Base-by-base conservation (phyloP, 441 rosid species). In the Jatropha podagrica region DNA sequence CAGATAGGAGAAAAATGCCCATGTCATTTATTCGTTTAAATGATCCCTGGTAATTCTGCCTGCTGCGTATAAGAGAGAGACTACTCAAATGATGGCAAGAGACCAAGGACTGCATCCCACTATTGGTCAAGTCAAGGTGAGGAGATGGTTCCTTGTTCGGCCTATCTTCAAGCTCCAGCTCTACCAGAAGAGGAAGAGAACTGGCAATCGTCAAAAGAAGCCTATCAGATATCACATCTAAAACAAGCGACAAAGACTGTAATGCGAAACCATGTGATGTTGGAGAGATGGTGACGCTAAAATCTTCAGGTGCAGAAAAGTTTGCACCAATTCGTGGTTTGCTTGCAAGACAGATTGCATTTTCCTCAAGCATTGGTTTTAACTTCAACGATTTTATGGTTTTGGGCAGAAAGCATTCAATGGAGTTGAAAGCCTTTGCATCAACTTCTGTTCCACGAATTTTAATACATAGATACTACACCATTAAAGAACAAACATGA, bases 21-120 rank as follows among this genome's bases (percentile, higher is more conserved):
- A 91, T 86, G 74, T 91, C 93, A 62, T 83, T 91, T n/a, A 91
- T 79, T 77, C 92, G 85, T 81, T 81, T 88, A 72, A 91, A 89
- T 40, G 91, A 81, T 42, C 71, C 86, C 78, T 80, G 88, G 71
- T 81, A 81, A 63, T 77, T 78, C 73, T 83, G 79, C 67, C 88
- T 86, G 76, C 83, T 83, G 55, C 92, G 84, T 41, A 79, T 78
- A 49, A 91, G 87, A 62, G 85, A 86, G 66, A 89, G 89, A 81
- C 83, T 74, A 68, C 80, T 83, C 80, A 91, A 81, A 70, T 62
- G 79, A 42, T 66, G 61, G 58, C 88, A 87, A 74, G 71, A 75
- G 55, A 86, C 80, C 40, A 91, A 72, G 52, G 77, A 76, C 78
- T 88, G 93, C 76, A 91, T 78, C 46, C 96, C 92, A 3, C 42